These are phyloP conservation scores for Massarina eburnea DNA, from an alignment of 2,329 filamentous ascomycete genomes.

Conservation along the genomic window DNA sequence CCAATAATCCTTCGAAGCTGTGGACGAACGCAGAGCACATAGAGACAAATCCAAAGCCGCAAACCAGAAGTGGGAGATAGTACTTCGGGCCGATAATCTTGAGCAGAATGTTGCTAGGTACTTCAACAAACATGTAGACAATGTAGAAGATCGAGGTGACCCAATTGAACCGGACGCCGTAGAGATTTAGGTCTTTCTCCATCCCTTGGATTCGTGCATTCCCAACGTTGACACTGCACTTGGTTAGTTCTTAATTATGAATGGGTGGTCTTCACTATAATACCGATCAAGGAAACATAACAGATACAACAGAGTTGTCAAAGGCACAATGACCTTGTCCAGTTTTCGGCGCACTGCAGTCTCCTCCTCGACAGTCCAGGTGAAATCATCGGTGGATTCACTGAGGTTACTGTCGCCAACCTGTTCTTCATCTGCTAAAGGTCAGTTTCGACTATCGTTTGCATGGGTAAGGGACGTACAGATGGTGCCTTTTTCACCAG, in stretches of 20 bases:
- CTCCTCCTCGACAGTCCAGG: conserved; percentile 57
- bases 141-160: conserved; percentile 62
- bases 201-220: conserved; percentile 61
- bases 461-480: conserved; percentile 19
- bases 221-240: conserved; percentile 47
- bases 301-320: conserved; percentile 57
- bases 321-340: conserved; percentile 55
- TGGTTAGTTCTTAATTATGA: not conserved
- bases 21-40: conserved; percentile 58
- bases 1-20: conserved; percentile 51
- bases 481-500: conserved; percentile 18
- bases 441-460: conserved; percentile 8
- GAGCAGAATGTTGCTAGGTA: conserved; percentile 59
- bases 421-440: conserved; percentile 22
- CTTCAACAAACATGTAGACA: conserved; percentile 57
- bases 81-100: conserved; percentile 57
- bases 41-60: conserved; percentile 59
- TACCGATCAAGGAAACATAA: conserved; percentile 53
- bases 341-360: conserved; percentile 53
- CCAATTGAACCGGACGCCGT: conserved; percentile 58
- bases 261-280: not conserved
- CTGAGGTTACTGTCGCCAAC: conserved; percentile 22
- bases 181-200: conserved; percentile 51
- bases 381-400: conserved; percentile 39
- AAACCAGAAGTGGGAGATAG: conserved; percentile 57